These are phyloP conservation scores for Chytriomyces sp. DNA, from an alignment of 192 early-diverging fungal genomes.

Conservation along the genomic window DNA sequence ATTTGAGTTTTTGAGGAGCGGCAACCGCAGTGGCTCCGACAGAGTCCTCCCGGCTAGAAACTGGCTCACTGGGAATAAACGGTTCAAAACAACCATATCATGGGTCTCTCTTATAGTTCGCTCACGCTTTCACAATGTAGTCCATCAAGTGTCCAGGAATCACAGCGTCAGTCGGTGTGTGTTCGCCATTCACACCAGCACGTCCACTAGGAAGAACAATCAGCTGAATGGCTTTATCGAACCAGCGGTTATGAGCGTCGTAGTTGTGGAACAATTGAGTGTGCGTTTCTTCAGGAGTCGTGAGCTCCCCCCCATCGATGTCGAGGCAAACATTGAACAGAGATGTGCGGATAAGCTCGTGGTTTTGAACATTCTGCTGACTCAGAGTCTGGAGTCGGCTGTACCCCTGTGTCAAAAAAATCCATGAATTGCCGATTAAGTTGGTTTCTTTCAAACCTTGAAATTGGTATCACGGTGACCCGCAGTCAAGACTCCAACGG, in stretches of 20 bases:
- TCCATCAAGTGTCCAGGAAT: conserved; percentile 82
- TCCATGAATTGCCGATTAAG: neutral
- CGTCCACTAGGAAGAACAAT: conserved; percentile 83
- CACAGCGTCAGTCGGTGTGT: conserved; percentile 91
- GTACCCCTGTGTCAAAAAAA: conserved; percentile 36
- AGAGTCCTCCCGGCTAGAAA: conserved; percentile 28
- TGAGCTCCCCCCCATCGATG: conserved; percentile 60
- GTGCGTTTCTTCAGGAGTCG: conserved; percentile 57
- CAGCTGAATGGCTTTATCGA: conserved; percentile 92
- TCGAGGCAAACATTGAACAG: conserved; percentile 91
- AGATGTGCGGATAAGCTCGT: conserved; percentile 72
- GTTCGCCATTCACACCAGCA: conserved; percentile 92
- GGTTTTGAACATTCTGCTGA: conserved; percentile 53
- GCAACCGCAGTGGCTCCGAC: conserved; percentile 35
- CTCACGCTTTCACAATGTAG: conserved; percentile 67
- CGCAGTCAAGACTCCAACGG: conserved; percentile 81
- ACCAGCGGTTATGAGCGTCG: conserved; percentile 89
- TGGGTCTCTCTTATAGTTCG: neutral
- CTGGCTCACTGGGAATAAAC: conserved; percentile 34
- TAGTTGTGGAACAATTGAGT: conserved; percentile 76
- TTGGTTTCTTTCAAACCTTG: too few relatives aligned
- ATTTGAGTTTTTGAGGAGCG: conserved; percentile 68
- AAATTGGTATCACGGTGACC: conserved; percentile 89
- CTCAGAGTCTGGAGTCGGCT: conserved; percentile 30
- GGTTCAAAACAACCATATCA: neutral